Percentiles rank a stretch among this genome's conserved stretches.
Conservation (phyloP, 495 filamentous ascomycete species). For the Aspergillus diversus region DNA sequence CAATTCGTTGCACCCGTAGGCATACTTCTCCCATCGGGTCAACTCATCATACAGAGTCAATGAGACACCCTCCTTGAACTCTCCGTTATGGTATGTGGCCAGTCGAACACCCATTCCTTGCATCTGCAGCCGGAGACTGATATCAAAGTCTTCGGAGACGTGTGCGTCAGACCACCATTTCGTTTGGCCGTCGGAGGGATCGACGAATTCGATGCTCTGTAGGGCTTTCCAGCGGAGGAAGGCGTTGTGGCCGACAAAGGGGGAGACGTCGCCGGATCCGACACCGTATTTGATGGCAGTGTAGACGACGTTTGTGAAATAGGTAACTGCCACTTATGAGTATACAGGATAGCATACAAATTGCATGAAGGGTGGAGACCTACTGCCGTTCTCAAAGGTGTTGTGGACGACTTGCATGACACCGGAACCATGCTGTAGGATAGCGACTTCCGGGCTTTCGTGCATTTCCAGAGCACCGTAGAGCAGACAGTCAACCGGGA, state of each 20-base stretch:
- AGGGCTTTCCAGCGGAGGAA: conserved; percentile 10
- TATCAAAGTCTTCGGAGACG: conserved; percentile 13
- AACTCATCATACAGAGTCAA: conserved; percentile 14
- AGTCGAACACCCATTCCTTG: conserved; percentile 6
- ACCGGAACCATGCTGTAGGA: conserved; percentile 7
- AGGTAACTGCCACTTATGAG: neutral
- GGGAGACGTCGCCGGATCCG: conserved; percentile 11
- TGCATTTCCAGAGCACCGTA: conserved; percentile 11
- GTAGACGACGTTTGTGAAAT: conserved; percentile 12
- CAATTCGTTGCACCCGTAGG: conserved; percentile 8
- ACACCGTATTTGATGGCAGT: conserved; percentile 14
- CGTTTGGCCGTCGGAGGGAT: conserved; percentile 9
- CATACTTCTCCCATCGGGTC: conserved; percentile 11
- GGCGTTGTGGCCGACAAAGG: conserved; percentile 9
- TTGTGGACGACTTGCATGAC: conserved; percentile 12
- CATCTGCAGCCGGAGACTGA: conserved; percentile 13
- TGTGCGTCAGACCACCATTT: conserved; percentile 10
- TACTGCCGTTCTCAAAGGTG: conserved; percentile 9
- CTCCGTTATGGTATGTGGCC: conserved; percentile 9
- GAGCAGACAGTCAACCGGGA: conserved; percentile 9
- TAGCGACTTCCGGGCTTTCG: conserved; percentile 12
- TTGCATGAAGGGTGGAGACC: neutral
- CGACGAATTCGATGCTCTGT: conserved; percentile 6
- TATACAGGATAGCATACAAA: neutral
- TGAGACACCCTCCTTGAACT: conserved; percentile 11